These are phyloP conservation scores for Angomonas ambiguus DNA, from an alignment of 208 protist species.

Conservation along the genomic window DNA sequence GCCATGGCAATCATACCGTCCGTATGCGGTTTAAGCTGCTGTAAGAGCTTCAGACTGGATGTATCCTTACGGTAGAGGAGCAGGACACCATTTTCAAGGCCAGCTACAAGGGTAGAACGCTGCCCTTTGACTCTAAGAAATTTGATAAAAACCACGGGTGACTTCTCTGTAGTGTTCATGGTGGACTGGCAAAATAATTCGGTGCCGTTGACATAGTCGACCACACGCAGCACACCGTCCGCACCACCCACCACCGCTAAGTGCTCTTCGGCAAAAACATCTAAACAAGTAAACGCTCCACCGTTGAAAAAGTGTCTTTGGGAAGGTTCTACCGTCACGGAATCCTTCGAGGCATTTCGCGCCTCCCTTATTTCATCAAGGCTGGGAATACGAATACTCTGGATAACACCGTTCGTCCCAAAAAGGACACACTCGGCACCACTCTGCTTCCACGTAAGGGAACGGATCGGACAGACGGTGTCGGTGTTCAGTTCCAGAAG, in stretches of 20 bases:
- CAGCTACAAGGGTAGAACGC: constrained; percentile 31
- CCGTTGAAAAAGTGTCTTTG: constrained; percentile 62
- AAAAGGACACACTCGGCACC: constrained; percentile 78
- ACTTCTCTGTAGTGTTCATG: constrained; percentile 3
- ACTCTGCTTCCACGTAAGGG: constrained; percentile 41
- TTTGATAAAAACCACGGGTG: background rate
- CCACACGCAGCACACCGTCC: constrained; percentile 89
- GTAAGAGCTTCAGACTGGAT: constrained; percentile 36
- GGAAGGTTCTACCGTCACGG: background rate
- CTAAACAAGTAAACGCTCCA: constrained; percentile 77
- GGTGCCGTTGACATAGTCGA: constrained; percentile 80
- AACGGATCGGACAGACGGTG: constrained; percentile 46
- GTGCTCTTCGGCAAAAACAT: constrained; percentile 74
- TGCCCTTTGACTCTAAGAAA: background rate
- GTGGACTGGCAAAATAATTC: constrained; percentile 34
- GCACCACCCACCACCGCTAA: constrained; percentile 82
- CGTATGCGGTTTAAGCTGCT: constrained; percentile 70
- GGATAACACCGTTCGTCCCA: constrained; percentile 59
- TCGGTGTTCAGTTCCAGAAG: constrained; percentile 67
- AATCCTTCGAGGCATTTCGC: background rate
- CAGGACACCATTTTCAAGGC: constrained; percentile 78
- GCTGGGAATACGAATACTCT: constrained; percentile 28
- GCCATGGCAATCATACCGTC: constrained; percentile 51
- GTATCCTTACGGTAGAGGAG: constrained; percentile 27
- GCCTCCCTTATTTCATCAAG: constrained; percentile 16